phyloP scores from a whole-genome alignment of 176 grass and related monocot genomes.

The Lolium rigidum region DNA sequence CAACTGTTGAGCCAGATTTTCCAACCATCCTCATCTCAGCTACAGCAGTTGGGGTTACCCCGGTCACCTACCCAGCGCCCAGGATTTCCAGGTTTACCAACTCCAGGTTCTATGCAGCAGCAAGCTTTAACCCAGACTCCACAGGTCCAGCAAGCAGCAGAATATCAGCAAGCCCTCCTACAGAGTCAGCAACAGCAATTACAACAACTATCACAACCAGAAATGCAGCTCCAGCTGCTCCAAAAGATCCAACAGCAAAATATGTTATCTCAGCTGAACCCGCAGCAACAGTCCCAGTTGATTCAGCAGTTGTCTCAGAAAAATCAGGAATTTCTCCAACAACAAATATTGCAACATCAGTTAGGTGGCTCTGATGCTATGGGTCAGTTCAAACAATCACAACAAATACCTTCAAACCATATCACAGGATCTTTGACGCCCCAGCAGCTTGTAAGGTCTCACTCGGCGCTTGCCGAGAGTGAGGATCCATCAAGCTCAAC shows the following conservation, averaged over 20 bases:
- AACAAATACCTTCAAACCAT: conserved; percentile 51
- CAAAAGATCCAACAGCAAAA: conserved; percentile 98
- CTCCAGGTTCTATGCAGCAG: conserved; percentile 57
- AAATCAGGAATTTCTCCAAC: conserved; percentile 70
- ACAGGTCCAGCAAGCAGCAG: conserved; percentile 67
- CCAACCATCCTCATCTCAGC: conserved; percentile 72
- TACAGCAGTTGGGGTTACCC: conserved; percentile 72
- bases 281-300: conserved; percentile 75
- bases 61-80: conserved; percentile 55
- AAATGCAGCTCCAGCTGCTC: conserved; percentile 88
- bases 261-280: conserved; percentile 80
- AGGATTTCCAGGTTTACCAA: conserved; percentile 46
- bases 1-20: conserved; percentile 67
- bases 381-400: conserved; percentile 62
- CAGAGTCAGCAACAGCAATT: conserved; percentile 83
- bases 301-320: conserved; percentile 78
- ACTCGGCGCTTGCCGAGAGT: conserved; percentile 59
- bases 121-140: conserved; percentile 51
- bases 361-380: conserved; percentile 47
- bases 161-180: conserved; percentile 79
- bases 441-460: conserved; percentile 70
- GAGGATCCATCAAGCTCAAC: conserved; percentile 67
- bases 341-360: conserved; percentile 75
- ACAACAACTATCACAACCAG: conserved; percentile 73
- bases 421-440: conserved; percentile 52